Base-by-base conservation (phyloP, 352 stramenopile species). In the Pythium aphanidermatum region DNA sequence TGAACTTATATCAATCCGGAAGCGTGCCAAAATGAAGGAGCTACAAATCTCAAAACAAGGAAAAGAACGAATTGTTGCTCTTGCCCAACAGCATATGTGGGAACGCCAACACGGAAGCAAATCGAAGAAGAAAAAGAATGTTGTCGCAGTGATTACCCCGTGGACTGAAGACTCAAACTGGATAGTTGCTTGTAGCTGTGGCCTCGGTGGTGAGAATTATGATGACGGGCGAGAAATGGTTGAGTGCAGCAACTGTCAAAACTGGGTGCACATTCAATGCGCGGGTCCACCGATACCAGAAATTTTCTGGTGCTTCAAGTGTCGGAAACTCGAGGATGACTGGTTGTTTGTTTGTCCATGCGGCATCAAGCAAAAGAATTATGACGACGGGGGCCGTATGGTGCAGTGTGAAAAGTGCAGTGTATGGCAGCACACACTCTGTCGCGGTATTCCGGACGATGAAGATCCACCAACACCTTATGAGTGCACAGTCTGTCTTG, bases 291-390 rank as follows among this genome's bases (percentile, higher is more conserved):
- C 65, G 13, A 60, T 68, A 5, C 68, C 74, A 29, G 70, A 86
- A 29, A 64, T 70, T 21, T 86, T 85, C 31, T 41, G 68, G 39
- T 86, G 74, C 42, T 78, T 74, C 50, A 65, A 69, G 24, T 86
- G 77, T 49, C 46, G 45, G 3, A 32, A 16, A 2, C 27, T 28
- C 14, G 32, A 40, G 14, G 39, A 53, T 8, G 46, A 78, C 19
- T 90, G 78, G 78, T 70, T 78, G 33, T 85, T 90, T 35, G 62
- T 83, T 24, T 90, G 78, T 41, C 55, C 66, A 17, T 91, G 79
- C 50, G 68, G 68, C 7, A 35, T 86, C 26, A 66, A 72, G 37
- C 44, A 46, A 6, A 65, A 62, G 25, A 88, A 91, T 39, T 79
- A 83, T 36, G 74, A 91, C 33, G 79, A 91, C 43, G 62, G 66